Evolutionary conservation across 345 rosid species (phyloP).

Genomic region (Salix caprea): DNA sequence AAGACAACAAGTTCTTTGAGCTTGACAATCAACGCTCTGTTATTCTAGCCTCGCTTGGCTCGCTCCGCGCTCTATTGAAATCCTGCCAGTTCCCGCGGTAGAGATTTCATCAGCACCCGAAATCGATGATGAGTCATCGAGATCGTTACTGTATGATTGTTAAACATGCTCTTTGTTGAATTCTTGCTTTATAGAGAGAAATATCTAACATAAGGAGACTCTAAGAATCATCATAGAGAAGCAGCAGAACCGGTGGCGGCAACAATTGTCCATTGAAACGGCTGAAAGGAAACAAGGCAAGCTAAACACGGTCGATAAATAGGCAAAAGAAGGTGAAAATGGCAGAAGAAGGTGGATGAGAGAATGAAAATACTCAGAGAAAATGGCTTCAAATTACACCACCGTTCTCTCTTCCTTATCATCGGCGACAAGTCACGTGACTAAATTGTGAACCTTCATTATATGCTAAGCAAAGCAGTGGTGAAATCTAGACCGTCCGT

Average conservation of each 20-base stretch:
- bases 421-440: constrained; percentile 96
- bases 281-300: not conserved
- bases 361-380: constrained; percentile 83
- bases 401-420: constrained; percentile 86
- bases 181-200: constrained; percentile 33
- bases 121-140: constrained; percentile 27
- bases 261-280: not conserved
- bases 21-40: too few relatives aligned
- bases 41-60: too few relatives aligned
- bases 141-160: constrained; percentile 37
- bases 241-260: not conserved
- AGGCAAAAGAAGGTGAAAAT: constrained; percentile 21
- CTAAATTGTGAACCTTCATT: constrained; percentile 93
- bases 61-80: too few relatives aligned
- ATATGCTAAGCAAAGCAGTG: constrained; percentile 72
- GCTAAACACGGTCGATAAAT: not conserved
- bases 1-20: too few relatives aligned
- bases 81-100: constrained; percentile 36
- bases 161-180: constrained; percentile 32
- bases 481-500: constrained; percentile 63
- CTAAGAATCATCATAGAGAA: not conserved
- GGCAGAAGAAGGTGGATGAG: constrained; percentile 97
- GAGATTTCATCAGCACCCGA: constrained; percentile 28
- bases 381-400: constrained; percentile 75
- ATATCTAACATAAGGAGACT: not conserved